Conservation (phyloP, 225 moss, liverwort and hornwort species). For the Pseudisothecium myosuroides region DNA sequence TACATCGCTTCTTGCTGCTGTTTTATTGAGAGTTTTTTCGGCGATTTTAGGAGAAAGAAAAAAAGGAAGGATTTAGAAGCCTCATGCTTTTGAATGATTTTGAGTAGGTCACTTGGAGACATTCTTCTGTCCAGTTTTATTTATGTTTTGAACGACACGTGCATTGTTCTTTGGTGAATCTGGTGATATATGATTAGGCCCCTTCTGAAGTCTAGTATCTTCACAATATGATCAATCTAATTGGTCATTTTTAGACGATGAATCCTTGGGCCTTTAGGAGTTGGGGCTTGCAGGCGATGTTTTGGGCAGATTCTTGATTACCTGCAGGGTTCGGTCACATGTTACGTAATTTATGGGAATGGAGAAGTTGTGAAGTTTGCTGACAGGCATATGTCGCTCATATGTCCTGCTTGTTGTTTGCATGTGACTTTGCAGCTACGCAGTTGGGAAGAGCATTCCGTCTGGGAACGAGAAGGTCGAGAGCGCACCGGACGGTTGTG, state of each 20-base stretch:
- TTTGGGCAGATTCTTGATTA: neutral
- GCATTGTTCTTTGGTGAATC: neutral
- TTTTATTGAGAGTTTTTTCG: neutral
- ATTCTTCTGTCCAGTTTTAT: neutral
- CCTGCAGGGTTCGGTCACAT: neutral
- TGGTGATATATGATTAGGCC: too few species aligned
- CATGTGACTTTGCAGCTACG: constrained; percentile 39
- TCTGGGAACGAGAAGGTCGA: constrained; percentile 11
- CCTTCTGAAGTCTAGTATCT: neutral
- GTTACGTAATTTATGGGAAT: neutral
- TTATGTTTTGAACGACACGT: neutral
- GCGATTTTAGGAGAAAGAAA: neutral
- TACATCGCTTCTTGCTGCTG: neutral
- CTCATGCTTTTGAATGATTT: neutral
- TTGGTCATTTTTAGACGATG: neutral
- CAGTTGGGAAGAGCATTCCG: constrained; percentile 25
- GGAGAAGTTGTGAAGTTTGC: neutral
- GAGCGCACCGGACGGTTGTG: constrained; percentile 36
- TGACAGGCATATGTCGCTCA: neutral
- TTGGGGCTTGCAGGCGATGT: neutral
- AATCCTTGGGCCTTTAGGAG: neutral
- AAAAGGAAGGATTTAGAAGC: neutral
- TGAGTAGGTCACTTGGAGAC: neutral
- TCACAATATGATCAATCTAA: too few species aligned
- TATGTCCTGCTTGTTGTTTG: neutral